Evolutionary conservation across 306 rosid genomes (phyloP).

Genomic region (Arachis hypogaea): DNA sequence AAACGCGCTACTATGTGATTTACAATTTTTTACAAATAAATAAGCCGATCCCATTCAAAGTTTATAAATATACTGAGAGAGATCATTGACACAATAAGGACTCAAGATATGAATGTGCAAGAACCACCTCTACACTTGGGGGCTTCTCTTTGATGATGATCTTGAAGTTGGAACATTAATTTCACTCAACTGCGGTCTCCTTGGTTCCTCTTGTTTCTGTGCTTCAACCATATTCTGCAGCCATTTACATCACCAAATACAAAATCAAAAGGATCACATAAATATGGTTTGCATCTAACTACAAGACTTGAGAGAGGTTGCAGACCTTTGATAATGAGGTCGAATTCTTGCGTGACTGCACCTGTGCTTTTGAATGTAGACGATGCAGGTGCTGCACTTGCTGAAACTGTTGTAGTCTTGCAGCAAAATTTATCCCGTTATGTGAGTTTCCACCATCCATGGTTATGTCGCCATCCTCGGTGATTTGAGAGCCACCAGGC

Average conservation of each 20-base stretch:
- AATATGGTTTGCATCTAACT: constrained; percentile 2
- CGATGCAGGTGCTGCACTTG: constrained; percentile 85
- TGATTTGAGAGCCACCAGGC: constrained; percentile 54
- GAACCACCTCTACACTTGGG: constrained; percentile 47
- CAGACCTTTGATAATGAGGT: constrained; percentile 54
- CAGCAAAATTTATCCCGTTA: constrained; percentile 68
- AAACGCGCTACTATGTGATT: constrained; percentile 68
- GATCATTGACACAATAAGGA: constrained; percentile 47
- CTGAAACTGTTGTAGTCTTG: constrained; percentile 82
- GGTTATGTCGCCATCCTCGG: constrained; percentile 67
- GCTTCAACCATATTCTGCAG: constrained; percentile 55
- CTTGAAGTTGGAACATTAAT: constrained; percentile 56
- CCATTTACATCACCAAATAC: constrained; percentile 2
- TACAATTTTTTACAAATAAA: constrained; percentile 85
- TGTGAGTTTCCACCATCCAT: constrained; percentile 55
- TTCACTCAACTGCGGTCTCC: constrained; percentile 48
- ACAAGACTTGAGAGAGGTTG: constrained; percentile 19
- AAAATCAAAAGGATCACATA: constrained; percentile 1
- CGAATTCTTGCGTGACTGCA: constrained; percentile 42
- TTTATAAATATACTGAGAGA: constrained; percentile 45
- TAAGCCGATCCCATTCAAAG: constrained; percentile 53
- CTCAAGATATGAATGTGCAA: constrained; percentile 40
- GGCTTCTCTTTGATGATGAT: constrained; percentile 54
- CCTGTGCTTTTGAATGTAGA: constrained; percentile 51
- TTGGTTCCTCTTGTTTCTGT: constrained; percentile 57